These are phyloP conservation scores for Niveomyces coronatus DNA, from an alignment of 2,329 filamentous ascomycete genomes.

Conservation along the genomic window DNA sequence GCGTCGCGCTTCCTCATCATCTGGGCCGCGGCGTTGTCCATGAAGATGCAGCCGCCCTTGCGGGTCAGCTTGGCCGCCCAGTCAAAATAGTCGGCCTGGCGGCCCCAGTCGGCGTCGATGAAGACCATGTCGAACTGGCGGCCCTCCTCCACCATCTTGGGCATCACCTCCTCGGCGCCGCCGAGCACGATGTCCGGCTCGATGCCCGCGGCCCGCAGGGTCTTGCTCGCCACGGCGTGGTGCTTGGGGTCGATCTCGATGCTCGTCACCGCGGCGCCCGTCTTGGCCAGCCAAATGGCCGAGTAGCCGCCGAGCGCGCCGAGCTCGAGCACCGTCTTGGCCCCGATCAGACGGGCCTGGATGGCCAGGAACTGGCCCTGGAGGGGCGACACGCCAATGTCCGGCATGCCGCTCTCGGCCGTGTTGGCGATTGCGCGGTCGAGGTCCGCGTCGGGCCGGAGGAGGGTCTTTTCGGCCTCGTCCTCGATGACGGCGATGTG, in stretches of 20 bases:
- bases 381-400: slow-evolving; percentile 25
- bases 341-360: slow-evolving; percentile 24
- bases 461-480: not conserved
- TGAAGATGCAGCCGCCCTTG: slow-evolving; percentile 30
- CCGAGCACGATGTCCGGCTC: slow-evolving; percentile 35
- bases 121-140: slow-evolving; percentile 39
- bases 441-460: slow-evolving; percentile 14
- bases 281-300: slow-evolving; percentile 39
- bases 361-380: slow-evolving; percentile 30
- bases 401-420: slow-evolving; percentile 21
- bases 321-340: slow-evolving; percentile 37
- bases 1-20: slow-evolving; percentile 4
- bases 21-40: slow-evolving; percentile 38
- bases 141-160: slow-evolving; percentile 29
- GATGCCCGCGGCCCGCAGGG: slow-evolving; percentile 27
- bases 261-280: slow-evolving; percentile 33
- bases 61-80: slow-evolving; percentile 30
- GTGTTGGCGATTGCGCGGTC: slow-evolving; percentile 21
- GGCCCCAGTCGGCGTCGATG: slow-evolving; percentile 41
- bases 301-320: slow-evolving; percentile 47
- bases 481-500: slow-evolving; percentile 3
- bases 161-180: slow-evolving; percentile 29
- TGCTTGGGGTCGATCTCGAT: slow-evolving; percentile 39
- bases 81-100: slow-evolving; percentile 40
- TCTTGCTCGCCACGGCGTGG: slow-evolving; percentile 35